Conservation (phyloP, 2,329 filamentous ascomycete genomes). For the Coniochaeta ligniaria region DNA sequence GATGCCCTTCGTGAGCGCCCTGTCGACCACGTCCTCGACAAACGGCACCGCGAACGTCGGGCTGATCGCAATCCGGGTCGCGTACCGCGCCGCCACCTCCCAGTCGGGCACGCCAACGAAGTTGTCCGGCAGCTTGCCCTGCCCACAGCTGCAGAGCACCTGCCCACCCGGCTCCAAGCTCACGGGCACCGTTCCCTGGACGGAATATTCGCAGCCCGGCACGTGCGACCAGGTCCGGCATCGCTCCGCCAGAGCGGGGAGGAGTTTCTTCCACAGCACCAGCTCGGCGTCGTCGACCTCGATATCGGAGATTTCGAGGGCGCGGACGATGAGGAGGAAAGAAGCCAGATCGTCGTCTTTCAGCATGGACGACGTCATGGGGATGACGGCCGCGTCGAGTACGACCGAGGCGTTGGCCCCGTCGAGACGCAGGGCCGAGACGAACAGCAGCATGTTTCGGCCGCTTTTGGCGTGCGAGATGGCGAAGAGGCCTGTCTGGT, state of each 20-base stretch:
- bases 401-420: constrained; percentile 31
- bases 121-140: constrained; percentile 29
- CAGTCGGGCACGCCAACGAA: constrained; percentile 35
- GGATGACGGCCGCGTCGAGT: constrained; percentile 39
- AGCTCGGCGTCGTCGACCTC: constrained; percentile 49
- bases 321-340: constrained; percentile 21
- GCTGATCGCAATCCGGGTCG: constrained; percentile 52
- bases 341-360: constrained; percentile 26
- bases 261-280: constrained; percentile 36
- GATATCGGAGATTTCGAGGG: constrained; percentile 8
- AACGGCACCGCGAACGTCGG: constrained; percentile 39
- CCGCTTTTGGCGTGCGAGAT: constrained; percentile 22
- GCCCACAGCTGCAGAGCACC: constrained; percentile 38
- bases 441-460: constrained; percentile 27
- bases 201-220: constrained; percentile 34
- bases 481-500: constrained; percentile 28
- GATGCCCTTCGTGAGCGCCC: not conserved
- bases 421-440: constrained; percentile 37
- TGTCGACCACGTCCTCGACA: constrained; percentile 31
- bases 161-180: constrained; percentile 24
- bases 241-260: constrained; percentile 38
- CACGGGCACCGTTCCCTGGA: constrained; percentile 27
- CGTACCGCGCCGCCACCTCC: constrained; percentile 30
- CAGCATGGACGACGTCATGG: constrained; percentile 30
- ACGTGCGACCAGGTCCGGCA: constrained; percentile 40